Base-by-base conservation (phyloP, 495 filamentous ascomycete genomes). In the Talaromyces liani region DNA sequence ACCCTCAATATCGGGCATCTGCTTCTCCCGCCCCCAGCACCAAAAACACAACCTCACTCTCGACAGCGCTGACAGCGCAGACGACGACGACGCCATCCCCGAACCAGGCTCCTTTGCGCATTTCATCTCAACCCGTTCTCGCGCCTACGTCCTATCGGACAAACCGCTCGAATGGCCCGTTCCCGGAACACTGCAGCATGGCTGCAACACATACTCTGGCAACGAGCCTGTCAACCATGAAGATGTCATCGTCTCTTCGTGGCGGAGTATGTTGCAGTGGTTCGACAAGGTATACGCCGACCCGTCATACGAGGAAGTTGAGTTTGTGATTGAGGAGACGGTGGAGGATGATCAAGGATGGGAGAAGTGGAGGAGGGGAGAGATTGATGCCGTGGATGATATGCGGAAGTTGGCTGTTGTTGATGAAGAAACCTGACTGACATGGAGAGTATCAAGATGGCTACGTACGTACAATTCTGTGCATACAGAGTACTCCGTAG, bases 101-200 rank as follows among this genome's bases (percentile, higher is more conserved):
- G 65, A 71, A 8, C 36, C 66, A 54, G 53, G 31, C 9, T 74
- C 74, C 0, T 79, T 81, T 62, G 60, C 68, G 0, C 62, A 67
- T 2, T 81, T 80, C 31, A 7, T 79, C 3, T 69, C 69, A 34
- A 71, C 87, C 74, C 85, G 85, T 25, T 81, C 78, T 47, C 83
- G 87, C 25, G 85, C 79, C 5, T 92, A 88, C 66, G 65, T 83
- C n/a, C 69, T 81, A 22, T 83, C 82, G n/a, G 9, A 71, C 0
- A 70, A 81, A 12, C 77, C 78, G 0, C 62, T 79, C 2, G 86
- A 80, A 29, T 73, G 72, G 4, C 79, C 76, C 6, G 68, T 88
- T 25, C 70, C 79, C 8, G 81, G 80, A 6, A 68, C 69, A 31
- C 60, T 65, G 4, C 56, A 69, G 0, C 66, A 74, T 47, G 78